Conservation (phyloP, 306 rosid genomes). For the Carpinus viminea region DNA sequence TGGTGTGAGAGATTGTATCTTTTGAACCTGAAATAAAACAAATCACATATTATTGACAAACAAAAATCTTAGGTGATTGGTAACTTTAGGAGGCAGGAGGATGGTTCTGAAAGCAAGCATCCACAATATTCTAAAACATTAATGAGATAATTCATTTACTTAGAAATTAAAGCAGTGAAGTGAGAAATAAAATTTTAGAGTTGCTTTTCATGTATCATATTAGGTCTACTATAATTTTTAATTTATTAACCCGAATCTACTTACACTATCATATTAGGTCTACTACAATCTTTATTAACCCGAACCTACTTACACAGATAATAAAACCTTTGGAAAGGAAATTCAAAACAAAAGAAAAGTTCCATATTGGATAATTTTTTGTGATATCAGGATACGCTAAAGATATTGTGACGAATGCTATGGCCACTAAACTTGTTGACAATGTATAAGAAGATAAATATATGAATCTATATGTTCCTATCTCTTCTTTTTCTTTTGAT, state of each 20-base stretch:
- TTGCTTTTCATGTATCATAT: neutral
- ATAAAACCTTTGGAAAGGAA: neutral
- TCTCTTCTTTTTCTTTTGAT: too few species aligned
- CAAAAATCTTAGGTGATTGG: neutral
- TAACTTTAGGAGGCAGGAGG: neutral
- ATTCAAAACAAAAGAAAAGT: neutral
- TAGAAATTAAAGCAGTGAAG: neutral
- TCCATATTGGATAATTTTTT: neutral
- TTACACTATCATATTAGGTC: neutral
- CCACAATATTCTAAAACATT: neutral
- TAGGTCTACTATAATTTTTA: neutral
- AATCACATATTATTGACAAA: neutral
- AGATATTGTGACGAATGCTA: neutral
- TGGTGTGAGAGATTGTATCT: conserved; percentile 84
- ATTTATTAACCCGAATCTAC: neutral
- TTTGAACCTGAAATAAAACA: conserved; percentile 67
- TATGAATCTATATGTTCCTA: too few species aligned
- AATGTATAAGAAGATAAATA: too few species aligned
- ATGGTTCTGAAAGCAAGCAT: neutral
- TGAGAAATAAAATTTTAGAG: neutral
- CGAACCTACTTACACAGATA: neutral
- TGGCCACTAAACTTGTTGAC: too few species aligned
- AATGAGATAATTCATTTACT: neutral
- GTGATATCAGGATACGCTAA: neutral
- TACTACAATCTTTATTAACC: neutral